A percentile compares a stretch with the other conserved stretches of the same genome.
These are phyloP conservation scores for Epichloe aotearoae DNA, from an alignment of 2,329 filamentous ascomycete species.

Conservation along the genomic window DNA sequence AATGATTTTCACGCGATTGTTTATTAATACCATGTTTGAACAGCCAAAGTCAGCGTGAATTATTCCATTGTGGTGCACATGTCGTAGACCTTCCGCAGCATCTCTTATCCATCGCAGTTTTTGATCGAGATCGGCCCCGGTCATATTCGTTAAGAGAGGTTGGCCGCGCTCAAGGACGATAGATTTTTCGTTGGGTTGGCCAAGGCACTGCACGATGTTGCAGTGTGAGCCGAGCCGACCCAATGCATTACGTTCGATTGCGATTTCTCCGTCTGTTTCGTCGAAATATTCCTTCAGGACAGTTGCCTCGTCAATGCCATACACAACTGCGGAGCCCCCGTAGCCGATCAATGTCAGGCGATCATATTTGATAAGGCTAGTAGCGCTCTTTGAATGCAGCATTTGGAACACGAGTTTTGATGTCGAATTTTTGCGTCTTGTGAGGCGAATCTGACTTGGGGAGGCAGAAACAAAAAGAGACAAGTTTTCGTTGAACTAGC, in stretches of 20 bases:
- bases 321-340: constrained; percentile 3
- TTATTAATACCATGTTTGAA: constrained; percentile 4
- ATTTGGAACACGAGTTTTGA: neutral
- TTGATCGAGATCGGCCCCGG: neutral
- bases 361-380: neutral
- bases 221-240: constrained; percentile 1
- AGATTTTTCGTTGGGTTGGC: constrained; percentile 1
- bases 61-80: constrained; percentile 4
- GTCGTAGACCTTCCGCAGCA: constrained; percentile 1
- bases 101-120: constrained; percentile 3
- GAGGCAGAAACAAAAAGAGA: too few species aligned
- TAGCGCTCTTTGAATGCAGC: neutral
- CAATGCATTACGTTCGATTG: constrained; percentile 4
- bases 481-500: too few species aligned
- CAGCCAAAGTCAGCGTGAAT: constrained; percentile 5
- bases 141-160: neutral
- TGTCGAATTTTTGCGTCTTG: too few species aligned
- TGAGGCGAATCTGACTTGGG: too few species aligned
- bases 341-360: constrained; percentile 1
- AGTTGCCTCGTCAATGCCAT: constrained; percentile 5
- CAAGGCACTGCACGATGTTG: constrained; percentile 3
- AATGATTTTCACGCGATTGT: constrained; percentile 2
- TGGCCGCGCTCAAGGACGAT: constrained; percentile 5
- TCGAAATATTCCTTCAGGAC: constrained; percentile 5
- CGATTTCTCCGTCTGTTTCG: constrained; percentile 1